A percentile compares a stretch with the other conserved stretches of the same genome.
Conservation (phyloP, 176 grass and related monocot species). For the Avena atlantica region DNA sequence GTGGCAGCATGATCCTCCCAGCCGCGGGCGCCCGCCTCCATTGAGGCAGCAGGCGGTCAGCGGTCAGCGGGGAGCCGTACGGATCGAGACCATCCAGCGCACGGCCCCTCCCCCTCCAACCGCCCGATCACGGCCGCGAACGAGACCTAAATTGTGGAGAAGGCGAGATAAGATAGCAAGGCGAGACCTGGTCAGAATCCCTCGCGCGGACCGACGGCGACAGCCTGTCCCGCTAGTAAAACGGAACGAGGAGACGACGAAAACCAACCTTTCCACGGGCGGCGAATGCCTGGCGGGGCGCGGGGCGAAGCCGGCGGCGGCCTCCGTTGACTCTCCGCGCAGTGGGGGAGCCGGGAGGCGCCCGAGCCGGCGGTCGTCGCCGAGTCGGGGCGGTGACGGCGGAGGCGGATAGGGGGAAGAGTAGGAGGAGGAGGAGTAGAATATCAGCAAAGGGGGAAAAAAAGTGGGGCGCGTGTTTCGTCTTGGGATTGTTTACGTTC, state of each 20-base stretch:
- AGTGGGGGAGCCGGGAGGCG: neutral
- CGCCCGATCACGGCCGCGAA: conserved; percentile 38
- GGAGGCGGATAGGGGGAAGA: conserved; percentile 46
- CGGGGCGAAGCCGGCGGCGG: neutral
- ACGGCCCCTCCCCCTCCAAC: neutral
- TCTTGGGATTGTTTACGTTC: neutral
- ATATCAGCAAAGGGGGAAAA: conserved; percentile 17
- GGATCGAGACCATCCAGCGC: conserved; percentile 61
- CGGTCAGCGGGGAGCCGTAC: conserved; percentile 35
- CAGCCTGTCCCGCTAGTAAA: neutral
- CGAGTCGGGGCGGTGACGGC: conserved; percentile 40
- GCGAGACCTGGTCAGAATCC: conserved; percentile 10
- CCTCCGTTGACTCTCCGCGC: neutral
- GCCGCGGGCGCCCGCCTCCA: conserved; percentile 31
- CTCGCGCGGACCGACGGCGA: neutral
- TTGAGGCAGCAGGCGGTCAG: conserved; percentile 29
- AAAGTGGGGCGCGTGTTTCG: neutral
- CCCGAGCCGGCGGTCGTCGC: conserved; percentile 43
- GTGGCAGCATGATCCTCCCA: conserved; percentile 21
- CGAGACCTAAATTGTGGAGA: conserved; percentile 47
- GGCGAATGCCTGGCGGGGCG: conserved; percentile 45
- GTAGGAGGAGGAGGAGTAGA: conserved; percentile 24
- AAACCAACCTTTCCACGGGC: conserved; percentile 32
- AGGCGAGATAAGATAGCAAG: neutral
- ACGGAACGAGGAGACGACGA: neutral